Conservation (phyloP, 345 rosid species). For the Ceriops tagal region DNA sequence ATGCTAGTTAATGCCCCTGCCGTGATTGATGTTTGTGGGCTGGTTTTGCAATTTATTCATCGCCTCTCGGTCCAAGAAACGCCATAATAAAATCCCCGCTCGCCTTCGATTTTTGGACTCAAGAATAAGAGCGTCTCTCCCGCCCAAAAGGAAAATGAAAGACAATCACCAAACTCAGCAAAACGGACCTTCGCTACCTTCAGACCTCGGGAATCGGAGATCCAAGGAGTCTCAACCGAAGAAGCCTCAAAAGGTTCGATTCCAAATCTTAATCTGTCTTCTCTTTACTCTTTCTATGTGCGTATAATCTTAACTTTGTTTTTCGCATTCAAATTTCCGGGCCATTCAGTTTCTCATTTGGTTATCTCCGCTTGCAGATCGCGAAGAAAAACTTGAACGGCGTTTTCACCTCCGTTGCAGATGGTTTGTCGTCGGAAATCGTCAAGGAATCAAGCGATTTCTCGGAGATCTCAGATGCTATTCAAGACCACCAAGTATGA, state of each 20-base stretch:
- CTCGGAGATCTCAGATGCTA: constrained; percentile 16
- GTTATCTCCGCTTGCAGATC: constrained; percentile 10
- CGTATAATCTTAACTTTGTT: neutral
- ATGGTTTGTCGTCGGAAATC: constrained; percentile 15
- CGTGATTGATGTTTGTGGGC: too few species aligned
- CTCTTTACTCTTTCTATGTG: too few species aligned
- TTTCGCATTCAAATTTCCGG: neutral
- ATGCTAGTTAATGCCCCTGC: too few species aligned
- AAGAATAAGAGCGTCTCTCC: constrained; percentile 2
- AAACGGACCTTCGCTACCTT: constrained; percentile 16
- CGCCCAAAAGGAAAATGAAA: constrained; percentile 26
- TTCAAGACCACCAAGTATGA: constrained; percentile 16
- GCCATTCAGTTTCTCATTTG: neutral
- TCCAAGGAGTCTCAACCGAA: constrained; percentile 24
- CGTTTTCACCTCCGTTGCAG: constrained; percentile 11
- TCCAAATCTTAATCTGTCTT: neutral
- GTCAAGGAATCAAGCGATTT: constrained; percentile 19
- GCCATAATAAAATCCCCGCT: neutral
- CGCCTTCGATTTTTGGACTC: neutral
- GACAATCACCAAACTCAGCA: constrained; percentile 22
- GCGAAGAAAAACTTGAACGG: constrained; percentile 25
- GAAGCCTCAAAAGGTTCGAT: constrained; percentile 23
- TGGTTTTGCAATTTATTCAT: too few species aligned
- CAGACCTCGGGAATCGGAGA: constrained; percentile 13
- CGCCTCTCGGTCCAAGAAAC: neutral